A percentile compares a stretch with the other conserved stretches of the same genome.
Conservation (phyloP, 305 asterid genomes). For the Fraxinus baroniana region DNA sequence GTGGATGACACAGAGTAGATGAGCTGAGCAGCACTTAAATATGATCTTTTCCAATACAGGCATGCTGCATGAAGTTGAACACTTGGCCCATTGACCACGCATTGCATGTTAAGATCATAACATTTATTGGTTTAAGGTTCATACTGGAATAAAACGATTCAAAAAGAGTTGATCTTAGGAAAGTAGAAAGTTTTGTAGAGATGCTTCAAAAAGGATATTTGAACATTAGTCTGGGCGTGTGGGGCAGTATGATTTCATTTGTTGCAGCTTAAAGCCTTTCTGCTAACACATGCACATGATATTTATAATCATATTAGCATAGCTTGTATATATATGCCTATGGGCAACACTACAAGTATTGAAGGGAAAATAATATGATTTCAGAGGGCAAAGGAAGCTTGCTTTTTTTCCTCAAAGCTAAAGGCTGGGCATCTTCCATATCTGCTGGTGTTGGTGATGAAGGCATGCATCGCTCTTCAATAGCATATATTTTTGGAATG, state of each 20-base stretch:
- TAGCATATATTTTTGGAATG: conserved; percentile 88
- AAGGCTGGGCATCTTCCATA: conserved; percentile 83
- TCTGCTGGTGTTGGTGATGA: conserved; percentile 98
- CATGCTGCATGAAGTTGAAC: background rate
- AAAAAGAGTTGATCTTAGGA: conserved; percentile 2
- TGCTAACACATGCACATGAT: conserved; percentile 13
- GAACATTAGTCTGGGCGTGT: background rate
- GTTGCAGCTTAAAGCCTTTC: conserved; percentile 7
- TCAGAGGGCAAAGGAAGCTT: conserved; percentile 98
- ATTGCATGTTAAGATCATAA: background rate
- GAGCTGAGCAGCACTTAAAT: conserved; percentile 1
- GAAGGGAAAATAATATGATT: conserved; percentile 29
- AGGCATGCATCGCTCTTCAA: conserved; percentile 77
- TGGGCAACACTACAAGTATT: conserved; percentile 16
- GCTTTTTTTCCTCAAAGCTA: conserved; percentile 75
- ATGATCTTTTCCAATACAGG: conserved; percentile 5
- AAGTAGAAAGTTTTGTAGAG: background rate
- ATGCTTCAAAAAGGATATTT: background rate
- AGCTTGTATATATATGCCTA: background rate
- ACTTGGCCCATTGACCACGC: background rate
- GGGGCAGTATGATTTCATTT: background rate
- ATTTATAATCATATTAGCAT: conserved; percentile 8
- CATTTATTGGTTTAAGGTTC: background rate
- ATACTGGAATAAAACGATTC: background rate
- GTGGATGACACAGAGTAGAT: conserved; percentile 15